These are phyloP conservation scores for Celoporthe dispersa DNA, from an alignment of 2,329 filamentous ascomycete genomes.

Conservation along the genomic window DNA sequence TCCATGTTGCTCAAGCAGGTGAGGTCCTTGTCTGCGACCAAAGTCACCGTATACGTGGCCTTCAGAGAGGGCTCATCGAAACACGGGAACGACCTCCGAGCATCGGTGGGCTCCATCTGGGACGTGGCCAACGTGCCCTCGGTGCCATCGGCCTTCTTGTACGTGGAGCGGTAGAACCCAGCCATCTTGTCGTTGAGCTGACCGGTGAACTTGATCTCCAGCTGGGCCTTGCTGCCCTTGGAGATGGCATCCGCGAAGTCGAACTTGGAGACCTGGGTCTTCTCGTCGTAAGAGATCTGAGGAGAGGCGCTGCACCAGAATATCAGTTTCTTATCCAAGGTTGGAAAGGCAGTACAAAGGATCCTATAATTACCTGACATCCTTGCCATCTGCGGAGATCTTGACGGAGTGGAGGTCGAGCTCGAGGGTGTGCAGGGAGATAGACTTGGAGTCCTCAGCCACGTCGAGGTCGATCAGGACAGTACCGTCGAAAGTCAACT, in stretches of 20 bases:
- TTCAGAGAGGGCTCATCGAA: constrained; percentile 96
- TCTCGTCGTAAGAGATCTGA: constrained; percentile 73
- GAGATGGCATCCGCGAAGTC: constrained; percentile 74
- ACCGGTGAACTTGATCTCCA: constrained; percentile 78
- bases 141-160: constrained; percentile 79
- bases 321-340: constrained; percentile 29
- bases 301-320: constrained; percentile 62
- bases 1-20: constrained; percentile 98
- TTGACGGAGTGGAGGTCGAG: constrained; percentile 79
- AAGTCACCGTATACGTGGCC: constrained; percentile 87
- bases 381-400: constrained; percentile 63
- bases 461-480: constrained; percentile 89
- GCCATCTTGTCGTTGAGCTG: constrained; percentile 88
- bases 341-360: not conserved
- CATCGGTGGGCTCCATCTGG: constrained; percentile 97
- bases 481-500: constrained; percentile 83
- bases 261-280: constrained; percentile 81
- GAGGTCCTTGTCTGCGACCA: constrained; percentile 87
- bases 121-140: constrained; percentile 85
- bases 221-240: constrained; percentile 76
- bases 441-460: constrained; percentile 78
- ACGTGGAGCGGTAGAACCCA: constrained; percentile 88
- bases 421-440: constrained; percentile 87
- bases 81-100: constrained; percentile 89
- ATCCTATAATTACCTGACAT: constrained; percentile 47